A percentile compares a stretch with the other conserved stretches of the same genome.
These are phyloP conservation scores for Arthromyces matolae DNA, from an alignment of 768 basidiomycete species.

Conservation along the genomic window DNA sequence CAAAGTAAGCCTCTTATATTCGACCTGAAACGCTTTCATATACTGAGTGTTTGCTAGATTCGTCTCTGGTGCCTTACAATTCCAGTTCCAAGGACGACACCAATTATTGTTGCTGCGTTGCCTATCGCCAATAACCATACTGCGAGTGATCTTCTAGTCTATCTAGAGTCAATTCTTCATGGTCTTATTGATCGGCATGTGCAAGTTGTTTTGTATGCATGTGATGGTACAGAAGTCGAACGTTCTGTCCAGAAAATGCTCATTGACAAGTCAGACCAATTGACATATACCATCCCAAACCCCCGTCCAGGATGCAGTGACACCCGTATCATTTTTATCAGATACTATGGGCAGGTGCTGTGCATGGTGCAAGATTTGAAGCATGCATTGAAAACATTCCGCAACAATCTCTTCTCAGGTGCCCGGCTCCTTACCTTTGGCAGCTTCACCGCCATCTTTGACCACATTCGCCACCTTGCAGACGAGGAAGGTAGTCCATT, in stretches of 20 bases:
- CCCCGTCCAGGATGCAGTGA: slow-evolving; percentile 2
- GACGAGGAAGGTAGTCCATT: slow-evolving; percentile 16
- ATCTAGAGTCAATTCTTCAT: slow-evolving; percentile 17
- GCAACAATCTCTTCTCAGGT: slow-evolving; percentile 30
- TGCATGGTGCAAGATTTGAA: slow-evolving; percentile 27
- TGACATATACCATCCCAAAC: not conserved
- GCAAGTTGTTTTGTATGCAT: slow-evolving; percentile 27
- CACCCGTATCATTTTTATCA: not conserved
- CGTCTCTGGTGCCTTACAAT: slow-evolving; percentile 29
- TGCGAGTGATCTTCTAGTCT: slow-evolving; percentile 13
- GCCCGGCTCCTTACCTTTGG: slow-evolving; percentile 25
- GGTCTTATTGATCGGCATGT: slow-evolving; percentile 23
- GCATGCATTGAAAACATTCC: slow-evolving; percentile 27
- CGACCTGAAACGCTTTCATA: too few species aligned
- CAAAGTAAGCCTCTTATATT: too few species aligned
- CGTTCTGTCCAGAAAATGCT: slow-evolving; percentile 22
- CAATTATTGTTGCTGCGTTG: slow-evolving; percentile 28
- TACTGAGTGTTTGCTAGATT: slow-evolving; percentile 17
- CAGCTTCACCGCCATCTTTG: slow-evolving; percentile 19
- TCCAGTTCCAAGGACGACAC: slow-evolving; percentile 26
- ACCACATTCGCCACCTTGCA: slow-evolving; percentile 18
- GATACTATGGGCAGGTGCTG: not conserved
- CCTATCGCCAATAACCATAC: slow-evolving; percentile 18
- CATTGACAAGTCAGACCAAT: not conserved
- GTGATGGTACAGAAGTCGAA: slow-evolving; percentile 35